phyloP scores from a whole-genome alignment of 306 rosid genomes.

The Mimosa bimucronata region DNA sequence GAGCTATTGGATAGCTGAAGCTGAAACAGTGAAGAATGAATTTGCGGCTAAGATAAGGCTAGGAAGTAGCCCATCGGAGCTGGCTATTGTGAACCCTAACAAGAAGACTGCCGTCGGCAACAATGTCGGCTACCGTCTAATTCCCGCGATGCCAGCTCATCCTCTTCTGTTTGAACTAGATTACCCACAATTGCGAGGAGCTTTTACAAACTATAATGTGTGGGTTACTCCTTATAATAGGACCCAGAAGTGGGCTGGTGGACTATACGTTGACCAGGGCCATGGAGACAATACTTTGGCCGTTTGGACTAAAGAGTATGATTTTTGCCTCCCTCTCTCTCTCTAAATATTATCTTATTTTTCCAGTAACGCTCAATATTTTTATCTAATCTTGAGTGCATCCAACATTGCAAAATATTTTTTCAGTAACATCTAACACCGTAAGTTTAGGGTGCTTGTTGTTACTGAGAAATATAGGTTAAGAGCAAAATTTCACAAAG shows the following conservation, averaged over 20 bases:
- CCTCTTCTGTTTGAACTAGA: conserved; percentile 52
- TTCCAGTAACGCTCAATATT: too few species aligned
- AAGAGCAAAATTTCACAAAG: too few species aligned
- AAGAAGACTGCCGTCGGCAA: conserved; percentile 53
- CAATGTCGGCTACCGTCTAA: conserved; percentile 50
- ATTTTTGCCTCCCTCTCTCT: too few species aligned
- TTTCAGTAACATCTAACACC: too few species aligned
- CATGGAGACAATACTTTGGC: conserved; percentile 62
- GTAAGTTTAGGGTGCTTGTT: too few species aligned
- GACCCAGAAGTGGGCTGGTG: conserved; percentile 70
- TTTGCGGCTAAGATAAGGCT: conserved; percentile 47
- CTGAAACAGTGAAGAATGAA: conserved; percentile 39
- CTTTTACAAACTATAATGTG: conserved; percentile 53
- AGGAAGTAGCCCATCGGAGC: conserved; percentile 46
- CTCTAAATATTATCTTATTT: too few species aligned
- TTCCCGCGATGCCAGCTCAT: conserved; percentile 37
- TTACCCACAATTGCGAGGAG: conserved; percentile 64
- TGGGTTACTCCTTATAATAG: conserved; percentile 67
- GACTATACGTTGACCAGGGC: conserved; percentile 51
- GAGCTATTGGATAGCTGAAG: conserved; percentile 53
- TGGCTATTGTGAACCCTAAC: conserved; percentile 55
- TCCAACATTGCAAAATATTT: too few species aligned
- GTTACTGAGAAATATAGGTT: too few species aligned
- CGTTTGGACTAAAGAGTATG: conserved; percentile 53
- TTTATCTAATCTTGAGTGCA: too few species aligned